Conservation (phyloP, 305 asterid species). For the Fraxinus albicans region DNA sequence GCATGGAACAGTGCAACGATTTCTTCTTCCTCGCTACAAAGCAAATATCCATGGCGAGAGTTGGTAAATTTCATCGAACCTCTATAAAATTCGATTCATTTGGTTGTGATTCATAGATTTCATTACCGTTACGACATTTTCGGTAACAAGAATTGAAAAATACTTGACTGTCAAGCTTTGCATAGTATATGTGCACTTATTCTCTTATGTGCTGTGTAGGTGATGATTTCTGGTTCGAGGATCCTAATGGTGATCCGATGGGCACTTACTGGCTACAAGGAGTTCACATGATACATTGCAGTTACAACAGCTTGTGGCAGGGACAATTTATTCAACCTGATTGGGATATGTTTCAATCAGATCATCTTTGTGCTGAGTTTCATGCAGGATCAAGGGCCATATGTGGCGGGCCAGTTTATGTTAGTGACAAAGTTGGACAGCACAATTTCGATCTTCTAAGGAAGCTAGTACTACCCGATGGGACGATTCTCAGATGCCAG, state of each 20-base stretch:
- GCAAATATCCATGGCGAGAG: constrained; percentile 45
- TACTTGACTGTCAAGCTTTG: neutral
- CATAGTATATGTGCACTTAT: neutral
- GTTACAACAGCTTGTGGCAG: constrained; percentile 50
- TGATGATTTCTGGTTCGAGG: constrained; percentile 54
- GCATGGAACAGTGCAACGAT: constrained; percentile 68
- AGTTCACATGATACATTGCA: constrained; percentile 52
- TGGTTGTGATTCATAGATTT: neutral
- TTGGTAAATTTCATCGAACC: constrained; percentile 28
- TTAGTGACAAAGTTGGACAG: constrained; percentile 38
- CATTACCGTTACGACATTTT: neutral
- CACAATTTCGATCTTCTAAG: constrained; percentile 39
- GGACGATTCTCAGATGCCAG: constrained; percentile 40
- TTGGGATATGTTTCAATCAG: constrained; percentile 54
- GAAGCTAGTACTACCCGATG: constrained; percentile 46
- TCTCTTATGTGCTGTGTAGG: constrained; percentile 27
- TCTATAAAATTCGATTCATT: neutral
- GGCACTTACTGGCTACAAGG: constrained; percentile 56
- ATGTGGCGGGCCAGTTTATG: constrained; percentile 50
- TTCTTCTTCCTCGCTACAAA: constrained; percentile 46
- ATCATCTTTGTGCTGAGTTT: constrained; percentile 42
- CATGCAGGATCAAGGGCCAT: constrained; percentile 47
- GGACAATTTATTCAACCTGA: constrained; percentile 53
- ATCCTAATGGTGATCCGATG: constrained; percentile 52
- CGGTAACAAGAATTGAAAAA: neutral